Conservation (phyloP, 2,329 filamentous ascomycete genomes). For the Colletotrichum sp. region DNA sequence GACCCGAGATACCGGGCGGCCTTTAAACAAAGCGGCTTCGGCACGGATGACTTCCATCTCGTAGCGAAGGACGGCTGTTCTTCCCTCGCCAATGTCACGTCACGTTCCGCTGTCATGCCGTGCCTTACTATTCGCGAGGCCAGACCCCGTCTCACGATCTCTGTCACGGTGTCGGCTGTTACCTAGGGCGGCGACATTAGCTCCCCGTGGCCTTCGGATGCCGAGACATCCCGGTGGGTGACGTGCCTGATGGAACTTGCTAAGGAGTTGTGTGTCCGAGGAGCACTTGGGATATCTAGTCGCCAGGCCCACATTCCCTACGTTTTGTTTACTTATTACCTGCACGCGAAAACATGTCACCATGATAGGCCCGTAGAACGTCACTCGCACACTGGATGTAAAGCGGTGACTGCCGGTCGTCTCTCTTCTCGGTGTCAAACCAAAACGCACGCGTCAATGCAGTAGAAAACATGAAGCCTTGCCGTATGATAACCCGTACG, state of each 20-base stretch:
- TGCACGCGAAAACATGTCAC: not conserved
- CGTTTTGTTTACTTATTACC: not conserved
- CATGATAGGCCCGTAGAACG: not conserved
- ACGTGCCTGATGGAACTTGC: not conserved
- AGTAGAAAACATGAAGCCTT: slow-evolving; percentile 39
- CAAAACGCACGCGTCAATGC: slow-evolving; percentile 29
- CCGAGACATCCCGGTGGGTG: not conserved
- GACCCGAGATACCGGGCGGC: not conserved
- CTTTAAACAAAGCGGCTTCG: not conserved
- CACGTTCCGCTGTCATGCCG: rapidly evolving
- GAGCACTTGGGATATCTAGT: not conserved
- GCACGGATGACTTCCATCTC: not conserved
- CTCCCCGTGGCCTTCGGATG: not conserved
- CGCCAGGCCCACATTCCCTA: not conserved
- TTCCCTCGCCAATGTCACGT: not conserved
- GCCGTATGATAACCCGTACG: slow-evolving; percentile 39
- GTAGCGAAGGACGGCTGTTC: not conserved
- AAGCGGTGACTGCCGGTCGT: not conserved
- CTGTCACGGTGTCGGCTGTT: not conserved
- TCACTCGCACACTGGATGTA: not conserved
- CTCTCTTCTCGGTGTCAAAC: slow-evolving; percentile 15
- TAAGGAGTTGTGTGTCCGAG: not conserved
- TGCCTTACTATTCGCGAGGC: not conserved
- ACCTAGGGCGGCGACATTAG: not conserved
- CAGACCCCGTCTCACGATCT: not conserved